Conservation (phyloP, 768 basidiomycete species). For the Coprinellus micaceus region DNA sequence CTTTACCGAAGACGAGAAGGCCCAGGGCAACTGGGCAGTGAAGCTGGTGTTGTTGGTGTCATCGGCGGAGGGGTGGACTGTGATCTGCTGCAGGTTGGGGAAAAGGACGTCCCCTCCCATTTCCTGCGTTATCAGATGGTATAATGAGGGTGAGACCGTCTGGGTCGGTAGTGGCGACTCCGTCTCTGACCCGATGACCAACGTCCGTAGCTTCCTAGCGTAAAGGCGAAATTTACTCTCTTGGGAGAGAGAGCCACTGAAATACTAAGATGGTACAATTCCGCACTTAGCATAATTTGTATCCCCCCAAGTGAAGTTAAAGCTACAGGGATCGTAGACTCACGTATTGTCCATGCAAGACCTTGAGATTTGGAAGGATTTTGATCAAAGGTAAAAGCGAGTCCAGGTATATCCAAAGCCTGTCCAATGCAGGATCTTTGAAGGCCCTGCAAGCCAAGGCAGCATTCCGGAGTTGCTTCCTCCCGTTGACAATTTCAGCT, state of each 20-base stretch:
- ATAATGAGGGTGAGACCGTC: neutral
- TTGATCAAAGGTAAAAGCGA: neutral
- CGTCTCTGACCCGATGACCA: too few relatives aligned
- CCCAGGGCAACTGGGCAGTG: neutral
- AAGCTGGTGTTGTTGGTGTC: neutral
- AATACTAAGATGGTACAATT: too few relatives aligned
- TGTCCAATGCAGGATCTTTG: neutral
- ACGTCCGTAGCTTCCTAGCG: too few relatives aligned
- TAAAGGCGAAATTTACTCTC: too few relatives aligned
- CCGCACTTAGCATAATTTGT: too few relatives aligned
- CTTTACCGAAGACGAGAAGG: neutral
- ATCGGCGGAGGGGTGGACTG: neutral
- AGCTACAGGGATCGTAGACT: too few relatives aligned
- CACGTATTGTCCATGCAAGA: neutral
- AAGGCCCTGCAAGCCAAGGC: neutral
- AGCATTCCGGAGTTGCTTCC: neutral
- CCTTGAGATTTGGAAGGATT: neutral
- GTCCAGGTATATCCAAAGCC: neutral
- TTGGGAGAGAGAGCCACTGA: too few relatives aligned
- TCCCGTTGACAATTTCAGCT: neutral
- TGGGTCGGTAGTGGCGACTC: neutral
- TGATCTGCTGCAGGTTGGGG: neutral
- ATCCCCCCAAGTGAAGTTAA: too few relatives aligned
- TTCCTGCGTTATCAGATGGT: neutral
- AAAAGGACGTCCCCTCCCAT: neutral